These are phyloP conservation scores for Herpomyces periplanetae DNA, from an alignment of 2,329 filamentous ascomycete genomes.

Conservation along the genomic window DNA sequence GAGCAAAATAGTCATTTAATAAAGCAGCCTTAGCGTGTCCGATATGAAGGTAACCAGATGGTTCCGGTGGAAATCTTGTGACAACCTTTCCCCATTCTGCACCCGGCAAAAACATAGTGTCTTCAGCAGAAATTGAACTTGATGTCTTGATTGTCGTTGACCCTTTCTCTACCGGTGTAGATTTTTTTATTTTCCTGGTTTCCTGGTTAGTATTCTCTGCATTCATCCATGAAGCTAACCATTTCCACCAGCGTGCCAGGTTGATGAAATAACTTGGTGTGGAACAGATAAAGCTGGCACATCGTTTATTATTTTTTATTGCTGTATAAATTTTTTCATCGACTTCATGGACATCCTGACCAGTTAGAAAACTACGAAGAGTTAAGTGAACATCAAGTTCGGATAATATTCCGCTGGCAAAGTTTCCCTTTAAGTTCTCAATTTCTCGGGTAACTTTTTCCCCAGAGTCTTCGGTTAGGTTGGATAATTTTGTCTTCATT, in stretches of 20 bases:
- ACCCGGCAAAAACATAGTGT: constrained; percentile 51
- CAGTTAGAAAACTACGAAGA: constrained; percentile 47
- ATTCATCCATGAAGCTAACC: constrained; percentile 43
- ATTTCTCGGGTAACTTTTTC: constrained; percentile 50
- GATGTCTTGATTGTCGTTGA: too few relatives aligned
- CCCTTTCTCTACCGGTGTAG: too few relatives aligned
- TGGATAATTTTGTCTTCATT: constrained; percentile 17
- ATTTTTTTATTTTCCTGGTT: too few relatives aligned
- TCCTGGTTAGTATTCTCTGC: too few relatives aligned
- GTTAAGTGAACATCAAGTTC: constrained; percentile 57
- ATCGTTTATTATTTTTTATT: constrained; percentile 42
- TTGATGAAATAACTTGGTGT: constrained; percentile 38
- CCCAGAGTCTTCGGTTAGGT: constrained; percentile 17
- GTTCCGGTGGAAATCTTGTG: constrained; percentile 70
- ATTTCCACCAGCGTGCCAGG: constrained; percentile 52
- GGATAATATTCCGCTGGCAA: constrained; percentile 23
- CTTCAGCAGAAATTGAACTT: too few relatives aligned
- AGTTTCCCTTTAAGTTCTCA: too few relatives aligned
- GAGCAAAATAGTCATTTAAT: constrained; percentile 83
- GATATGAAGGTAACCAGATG: constrained; percentile 75
- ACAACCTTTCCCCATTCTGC: constrained; percentile 63
- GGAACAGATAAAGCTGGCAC: constrained; percentile 39
- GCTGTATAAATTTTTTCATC: constrained; percentile 53
- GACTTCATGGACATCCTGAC: constrained; percentile 31
- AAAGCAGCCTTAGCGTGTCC: constrained; percentile 78